A percentile compares a stretch with the other conserved stretches of the same genome.
Conservation (phyloP, 768 basidiomycete species). For the Podaxis rugospora region DNA sequence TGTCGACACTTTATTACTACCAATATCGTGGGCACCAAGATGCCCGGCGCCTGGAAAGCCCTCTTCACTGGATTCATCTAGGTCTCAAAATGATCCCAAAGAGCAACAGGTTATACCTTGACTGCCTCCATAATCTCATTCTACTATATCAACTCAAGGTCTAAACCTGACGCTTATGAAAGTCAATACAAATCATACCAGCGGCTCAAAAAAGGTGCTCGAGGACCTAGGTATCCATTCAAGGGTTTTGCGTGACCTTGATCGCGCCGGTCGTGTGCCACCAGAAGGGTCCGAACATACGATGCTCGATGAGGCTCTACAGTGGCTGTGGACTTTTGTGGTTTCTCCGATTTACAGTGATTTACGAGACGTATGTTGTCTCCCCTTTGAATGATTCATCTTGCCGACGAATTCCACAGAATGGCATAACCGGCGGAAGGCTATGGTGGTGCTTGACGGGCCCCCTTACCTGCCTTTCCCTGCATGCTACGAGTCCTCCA, state of each 20-base stretch:
- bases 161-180: neutral
- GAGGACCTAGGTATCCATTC: slow-evolving; percentile 11
- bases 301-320: slow-evolving; percentile 11
- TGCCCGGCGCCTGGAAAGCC: neutral
- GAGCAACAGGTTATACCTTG: neutral
- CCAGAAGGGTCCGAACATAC: neutral
- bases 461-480: slow-evolving; percentile 13
- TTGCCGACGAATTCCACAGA: slow-evolving; percentile 3
- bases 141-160: neutral
- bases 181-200: slow-evolving; percentile 2
- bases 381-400: neutral
- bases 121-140: neutral
- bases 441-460: slow-evolving; percentile 19
- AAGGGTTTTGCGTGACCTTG: neutral
- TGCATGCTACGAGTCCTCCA: slow-evolving; percentile 17
- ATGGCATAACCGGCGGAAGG: slow-evolving; percentile 11
- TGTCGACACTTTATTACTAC: neutral
- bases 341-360: slow-evolving; percentile 12
- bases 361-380: slow-evolving; percentile 9
- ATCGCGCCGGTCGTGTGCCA: slow-evolving; percentile 8
- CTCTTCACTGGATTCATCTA: neutral
- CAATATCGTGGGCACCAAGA: neutral
- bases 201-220: slow-evolving; percentile 8
- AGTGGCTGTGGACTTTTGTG: slow-evolving; percentile 13
- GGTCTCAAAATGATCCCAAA: neutral